Base-by-base conservation (phyloP, 306 rosid species). In the Luffa acutangula region DNA sequence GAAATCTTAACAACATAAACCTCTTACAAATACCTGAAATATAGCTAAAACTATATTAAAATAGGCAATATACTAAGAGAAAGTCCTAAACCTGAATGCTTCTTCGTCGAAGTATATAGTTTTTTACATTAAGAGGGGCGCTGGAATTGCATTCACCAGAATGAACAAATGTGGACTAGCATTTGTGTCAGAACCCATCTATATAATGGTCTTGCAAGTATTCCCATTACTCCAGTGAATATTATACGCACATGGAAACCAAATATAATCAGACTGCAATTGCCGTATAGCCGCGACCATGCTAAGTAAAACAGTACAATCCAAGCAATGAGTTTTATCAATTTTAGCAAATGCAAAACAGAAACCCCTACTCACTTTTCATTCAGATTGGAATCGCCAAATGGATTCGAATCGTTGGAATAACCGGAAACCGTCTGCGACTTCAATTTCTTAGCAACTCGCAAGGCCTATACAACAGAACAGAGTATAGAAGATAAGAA, bases 331-430 rank as follows among this genome's bases (percentile, higher is more conserved):
- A 21, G 12, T 46, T 21, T 37, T 7, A 20, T 4, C 57, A 14
- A 49, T 48, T 72, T 25, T 21, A 72, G 58, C 58, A 72, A 72
- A 14, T 4, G 12, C 3, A 48, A 18, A 72, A 31, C 6, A 71
- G 58, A 41, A 46, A 17, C 49, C 49, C 9, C 71, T 25, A 80
- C 90, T 62, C 81, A 92, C 98, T 81, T 89, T 77, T 94, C 98
- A 73, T 89, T 94, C 84, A 94, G 96, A 87, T 94, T 94, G 78
- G 98, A 89, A 80, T 94, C 98, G 76, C 98, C 98, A 67, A 92
- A 92, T 36, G 97, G 98, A 88, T 94, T 94, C 7, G 98, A 90
- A 75, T 92, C 98, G 48, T 94, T 94, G 11, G 98, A 92, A 80
- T 92, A 94, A 54, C 97, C 96, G 0, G 98, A 89, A 51, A 90